These are phyloP conservation scores for Backusella morwellensis DNA, from an alignment of 192 early-diverging fungal species.

Conservation along the genomic window DNA sequence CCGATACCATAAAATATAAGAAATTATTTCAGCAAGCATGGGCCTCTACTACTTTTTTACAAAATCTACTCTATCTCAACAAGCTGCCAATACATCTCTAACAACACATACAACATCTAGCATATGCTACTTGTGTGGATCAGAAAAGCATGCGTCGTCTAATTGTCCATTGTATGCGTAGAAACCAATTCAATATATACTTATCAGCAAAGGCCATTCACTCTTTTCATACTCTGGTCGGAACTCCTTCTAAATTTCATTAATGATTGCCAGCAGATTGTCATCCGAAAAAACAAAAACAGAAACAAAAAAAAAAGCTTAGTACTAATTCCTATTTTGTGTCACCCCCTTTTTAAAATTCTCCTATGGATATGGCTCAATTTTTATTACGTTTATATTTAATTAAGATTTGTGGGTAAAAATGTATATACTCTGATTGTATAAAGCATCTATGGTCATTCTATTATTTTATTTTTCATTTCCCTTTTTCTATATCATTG, in stretches of 20 bases:
- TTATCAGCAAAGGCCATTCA: neutral
- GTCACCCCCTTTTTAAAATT: neutral
- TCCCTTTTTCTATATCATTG: neutral
- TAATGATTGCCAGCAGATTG: neutral
- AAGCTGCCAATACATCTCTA: neutral
- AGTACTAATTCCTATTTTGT: slow-evolving; percentile 3
- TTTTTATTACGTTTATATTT: slow-evolving; percentile 8
- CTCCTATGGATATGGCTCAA: slow-evolving; percentile 8
- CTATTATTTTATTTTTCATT: neutral
- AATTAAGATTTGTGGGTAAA: slow-evolving; percentile 6
- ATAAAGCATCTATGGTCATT: slow-evolving; percentile 1
- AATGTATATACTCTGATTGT: neutral
- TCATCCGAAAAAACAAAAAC: slow-evolving; percentile 7
- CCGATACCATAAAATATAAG: neutral
- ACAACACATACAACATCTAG: neutral
- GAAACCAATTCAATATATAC: neutral
- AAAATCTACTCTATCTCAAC: neutral
- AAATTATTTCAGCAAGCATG: neutral
- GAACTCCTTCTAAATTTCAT: neutral
- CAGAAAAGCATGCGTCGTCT: neutral
- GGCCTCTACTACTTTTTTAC: neutral
- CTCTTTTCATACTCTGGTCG: neutral
- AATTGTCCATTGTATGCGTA: neutral
- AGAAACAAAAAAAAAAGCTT: neutral
- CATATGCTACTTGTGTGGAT: neutral